These are phyloP conservation scores for Nicotiana rustica DNA, from an alignment of 305 asterid species.

Conservation along the genomic window DNA sequence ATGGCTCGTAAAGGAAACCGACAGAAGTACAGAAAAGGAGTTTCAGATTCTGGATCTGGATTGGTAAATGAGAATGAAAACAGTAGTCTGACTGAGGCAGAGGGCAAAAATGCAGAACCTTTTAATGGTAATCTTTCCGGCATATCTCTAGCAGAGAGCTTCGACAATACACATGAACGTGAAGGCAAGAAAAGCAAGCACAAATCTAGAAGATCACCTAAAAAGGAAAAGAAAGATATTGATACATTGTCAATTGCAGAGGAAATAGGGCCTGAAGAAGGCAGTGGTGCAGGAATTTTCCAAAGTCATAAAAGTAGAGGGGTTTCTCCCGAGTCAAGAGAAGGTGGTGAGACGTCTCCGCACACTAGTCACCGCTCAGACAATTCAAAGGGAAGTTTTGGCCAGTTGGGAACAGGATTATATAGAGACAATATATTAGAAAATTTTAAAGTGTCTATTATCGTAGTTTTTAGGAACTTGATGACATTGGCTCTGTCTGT, in stretches of 20 bases:
- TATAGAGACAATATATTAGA: constrained; percentile 46
- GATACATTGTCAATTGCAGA: constrained; percentile 46
- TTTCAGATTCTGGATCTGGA: constrained; percentile 52
- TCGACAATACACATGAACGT: constrained; percentile 43
- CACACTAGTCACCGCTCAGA: constrained; percentile 35
- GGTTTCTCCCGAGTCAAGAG: constrained; percentile 48
- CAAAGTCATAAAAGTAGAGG: constrained; percentile 46
- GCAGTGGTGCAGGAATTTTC: constrained; percentile 47
- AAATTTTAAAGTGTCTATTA: constrained; percentile 57
- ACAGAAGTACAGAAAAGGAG: constrained; percentile 62
- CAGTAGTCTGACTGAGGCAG: constrained; percentile 45
- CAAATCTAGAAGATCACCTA: constrained; percentile 58
- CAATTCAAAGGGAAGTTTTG: constrained; percentile 40
- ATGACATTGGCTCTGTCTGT: constrained; percentile 57
- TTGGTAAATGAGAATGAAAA: constrained; percentile 53
- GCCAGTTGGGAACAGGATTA: constrained; percentile 42
- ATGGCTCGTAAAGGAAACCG: constrained; percentile 85
- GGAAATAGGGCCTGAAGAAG: constrained; percentile 42
- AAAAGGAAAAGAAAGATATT: constrained; percentile 53
- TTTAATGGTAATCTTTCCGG: constrained; percentile 50
- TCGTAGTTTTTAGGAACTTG: constrained; percentile 58
- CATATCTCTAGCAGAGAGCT: constrained; percentile 45
- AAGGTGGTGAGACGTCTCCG: constrained; percentile 44
- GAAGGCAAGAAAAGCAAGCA: constrained; percentile 59
- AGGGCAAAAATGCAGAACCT: constrained; percentile 47